phyloP scores from a whole-genome alignment of 2,329 filamentous ascomycete genomes.

The Fusarium miscanthi region DNA sequence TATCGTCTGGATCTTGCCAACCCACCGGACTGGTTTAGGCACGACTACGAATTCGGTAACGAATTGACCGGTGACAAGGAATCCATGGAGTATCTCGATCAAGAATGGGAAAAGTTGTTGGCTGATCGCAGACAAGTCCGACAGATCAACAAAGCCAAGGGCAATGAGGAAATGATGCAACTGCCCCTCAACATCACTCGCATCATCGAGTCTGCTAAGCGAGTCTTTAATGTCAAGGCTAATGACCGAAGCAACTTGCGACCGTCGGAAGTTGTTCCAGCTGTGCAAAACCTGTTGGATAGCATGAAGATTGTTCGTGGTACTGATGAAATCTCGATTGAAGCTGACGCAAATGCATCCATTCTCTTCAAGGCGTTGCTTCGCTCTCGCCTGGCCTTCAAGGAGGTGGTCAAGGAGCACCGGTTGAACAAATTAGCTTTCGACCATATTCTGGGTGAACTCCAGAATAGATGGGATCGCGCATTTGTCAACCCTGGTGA shows the following conservation, averaged over 20 bases:
- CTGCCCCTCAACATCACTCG: conserved; percentile 91
- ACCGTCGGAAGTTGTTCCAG: conserved; percentile 86
- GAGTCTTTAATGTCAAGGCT: conserved; percentile 90
- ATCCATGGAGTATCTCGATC: conserved; percentile 86
- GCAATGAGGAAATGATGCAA: conserved; percentile 87
- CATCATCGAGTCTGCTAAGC: conserved; percentile 90
- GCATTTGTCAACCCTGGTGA: conserved; percentile 92
- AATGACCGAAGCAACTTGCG: conserved; percentile 88
- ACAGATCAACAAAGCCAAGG: conserved; percentile 71
- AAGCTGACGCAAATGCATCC: conserved; percentile 90
- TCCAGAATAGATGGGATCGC: conserved; percentile 88
- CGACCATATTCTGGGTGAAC: conserved; percentile 88
- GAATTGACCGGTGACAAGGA: conserved; percentile 89
- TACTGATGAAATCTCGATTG: conserved; percentile 80
- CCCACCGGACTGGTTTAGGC: conserved; percentile 69
- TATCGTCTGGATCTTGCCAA: conserved; percentile 82
- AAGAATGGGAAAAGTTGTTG: conserved; percentile 83
- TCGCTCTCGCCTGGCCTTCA: conserved; percentile 90
- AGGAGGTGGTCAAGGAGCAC: conserved; percentile 87
- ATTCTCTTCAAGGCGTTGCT: conserved; percentile 92
- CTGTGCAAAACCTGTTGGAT: conserved; percentile 78
- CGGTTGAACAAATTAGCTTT: conserved; percentile 91
- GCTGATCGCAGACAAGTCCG: conserved; percentile 82
- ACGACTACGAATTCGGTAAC: conserved; percentile 77
- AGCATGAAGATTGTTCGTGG: conserved; percentile 89